Evolutionary conservation across 176 grass and related monocot genomes (phyloP), one percentile per base, ranked within the genome.

Genomic region (Stipa capillata): DNA sequence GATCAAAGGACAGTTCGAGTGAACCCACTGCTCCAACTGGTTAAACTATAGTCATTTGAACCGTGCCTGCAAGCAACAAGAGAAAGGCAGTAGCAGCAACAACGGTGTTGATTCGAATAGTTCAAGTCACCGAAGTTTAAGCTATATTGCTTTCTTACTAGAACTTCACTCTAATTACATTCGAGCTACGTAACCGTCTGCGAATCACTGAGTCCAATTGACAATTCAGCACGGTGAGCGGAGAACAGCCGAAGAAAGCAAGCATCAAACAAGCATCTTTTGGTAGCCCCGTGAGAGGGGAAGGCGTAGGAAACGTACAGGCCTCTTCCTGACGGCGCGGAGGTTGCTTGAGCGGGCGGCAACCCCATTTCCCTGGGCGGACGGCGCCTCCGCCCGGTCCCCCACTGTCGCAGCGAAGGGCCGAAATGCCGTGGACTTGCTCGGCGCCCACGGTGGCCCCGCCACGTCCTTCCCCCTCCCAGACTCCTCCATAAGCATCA

Each of bases 231-330:
- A 70, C 3, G 17, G 63, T 14, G 44, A 85, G 28, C 34, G 71
- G 39, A 65, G 11, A 66, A 56, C 37, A 69, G 48, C 15, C 55
- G 62, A 27, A 72, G 28, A 25, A 89, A 81, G 71, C 63, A 48
- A 70, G 66, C 66, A 62, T 34, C 11, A 48, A 45, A 21, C 14
- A 89, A 81, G 70, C 77, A 89, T 85, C 87, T 85, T 41, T 49
- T 51, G 81, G 60, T 84, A 64, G 72, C 48, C 55, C 42, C 37
- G 54, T 55, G 47, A 71, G 78, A 75, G 45, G 65, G 73, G 85
- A 87, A 75, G 89, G 82, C 58, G 76, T 43, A 73, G 53, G 76
- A 93, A 73, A 84, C 87, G 72, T 93, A 97, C 93, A 51, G 93
- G 84, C n/a, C 79, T 97, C 85, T 69, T 97, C 72, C 65, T 86